Base-by-base conservation (phyloP, 2,329 filamentous ascomycete genomes). In the Pseudocercospora fuligena region DNA sequence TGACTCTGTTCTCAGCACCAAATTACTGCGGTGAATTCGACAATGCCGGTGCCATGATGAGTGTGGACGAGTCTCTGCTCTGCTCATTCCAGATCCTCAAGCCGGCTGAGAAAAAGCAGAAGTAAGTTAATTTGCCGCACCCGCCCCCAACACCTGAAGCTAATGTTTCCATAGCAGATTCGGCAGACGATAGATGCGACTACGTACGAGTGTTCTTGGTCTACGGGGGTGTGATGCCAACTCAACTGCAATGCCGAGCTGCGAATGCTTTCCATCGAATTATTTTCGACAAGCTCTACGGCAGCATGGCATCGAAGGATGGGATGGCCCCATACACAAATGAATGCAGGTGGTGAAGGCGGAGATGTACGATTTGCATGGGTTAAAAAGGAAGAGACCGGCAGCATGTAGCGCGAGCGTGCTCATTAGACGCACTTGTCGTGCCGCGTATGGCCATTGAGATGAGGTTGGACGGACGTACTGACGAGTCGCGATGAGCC, bases 41-140 rank as follows among this genome's bases (percentile, higher is more conserved):
- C 86, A 99, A 99, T 78, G 94, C 94, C 61, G 95, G 95, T 80
- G 95, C 95, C 72, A 98, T 99, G 94, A 98, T 99, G 95, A 97
- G 94, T 79, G 95, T 99, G 46, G 95, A 98, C 80, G 95, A 98
- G 86, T 97, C 94, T 81, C 84, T 99, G 82, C 87, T 99, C 77
- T 99, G 95, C 87, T 97, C 94, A 70, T 99, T 99, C 90, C 95
- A 98, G 92, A 98, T 99, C 80, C 87, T 99, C 85, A 99, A 98
- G 87, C 95, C 95, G 78, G 95, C 95, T 82, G 95, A 99, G 89
- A 99, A 99, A 90, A 99, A 99, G 90, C 94, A 97, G 92, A 98
- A 98, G 94, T 98, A 97, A 87, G 94, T 69, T 33, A n/a, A 43
- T 19, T 19, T 19, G 40, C 40, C 40, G 40, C 40, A 19, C 40